phyloP scores from a whole-genome alignment of 352 stramenopile genomes.

The Phytopythium aichiense region DNA sequence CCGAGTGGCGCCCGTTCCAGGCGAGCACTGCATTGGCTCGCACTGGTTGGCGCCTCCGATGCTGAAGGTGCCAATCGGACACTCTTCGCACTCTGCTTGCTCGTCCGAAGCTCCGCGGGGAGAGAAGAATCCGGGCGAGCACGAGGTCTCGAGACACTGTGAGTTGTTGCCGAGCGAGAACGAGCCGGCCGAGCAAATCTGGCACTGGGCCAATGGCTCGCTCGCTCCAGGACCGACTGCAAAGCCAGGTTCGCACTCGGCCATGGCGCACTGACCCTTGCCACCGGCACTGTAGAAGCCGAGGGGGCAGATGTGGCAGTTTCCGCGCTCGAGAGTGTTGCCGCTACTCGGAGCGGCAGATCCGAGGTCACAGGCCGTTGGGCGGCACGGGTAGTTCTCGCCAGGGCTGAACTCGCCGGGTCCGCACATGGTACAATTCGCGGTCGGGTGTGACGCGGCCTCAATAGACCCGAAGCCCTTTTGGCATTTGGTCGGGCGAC shows the following conservation, averaged over 20 bases:
- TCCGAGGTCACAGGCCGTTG: conserved; percentile 25
- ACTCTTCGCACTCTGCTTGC: conserved; percentile 25
- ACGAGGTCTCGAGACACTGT: conserved; percentile 29
- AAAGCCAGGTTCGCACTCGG: conserved; percentile 38
- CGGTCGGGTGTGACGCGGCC: conserved; percentile 27
- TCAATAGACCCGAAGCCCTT: conserved; percentile 34
- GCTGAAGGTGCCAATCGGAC: conserved; percentile 30
- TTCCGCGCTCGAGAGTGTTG: conserved; percentile 39
- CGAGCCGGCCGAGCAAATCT: conserved; percentile 27
- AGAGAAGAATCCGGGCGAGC: conserved; percentile 30
- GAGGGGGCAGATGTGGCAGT: conserved; percentile 33
- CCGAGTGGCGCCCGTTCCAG: conserved; percentile 25
- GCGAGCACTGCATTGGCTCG: conserved; percentile 27
- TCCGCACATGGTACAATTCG: conserved; percentile 39
- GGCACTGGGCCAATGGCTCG: conserved; percentile 24
- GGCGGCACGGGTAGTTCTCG: conserved; percentile 42
- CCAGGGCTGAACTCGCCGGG: conserved; percentile 36
- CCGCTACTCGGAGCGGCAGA: conserved; percentile 24
- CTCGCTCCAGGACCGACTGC: conserved; percentile 19
- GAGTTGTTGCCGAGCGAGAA: conserved; percentile 32
- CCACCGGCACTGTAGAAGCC: conserved; percentile 36
- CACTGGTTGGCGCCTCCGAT: conserved; percentile 30
- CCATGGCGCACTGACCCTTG: conserved; percentile 27
- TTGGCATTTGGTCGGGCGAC: conserved; percentile 25
- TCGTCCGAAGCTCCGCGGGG: conserved; percentile 25